Base-by-base conservation (phyloP, 805 yeast genomes). In the Saturnispora kantuleensis region DNA sequence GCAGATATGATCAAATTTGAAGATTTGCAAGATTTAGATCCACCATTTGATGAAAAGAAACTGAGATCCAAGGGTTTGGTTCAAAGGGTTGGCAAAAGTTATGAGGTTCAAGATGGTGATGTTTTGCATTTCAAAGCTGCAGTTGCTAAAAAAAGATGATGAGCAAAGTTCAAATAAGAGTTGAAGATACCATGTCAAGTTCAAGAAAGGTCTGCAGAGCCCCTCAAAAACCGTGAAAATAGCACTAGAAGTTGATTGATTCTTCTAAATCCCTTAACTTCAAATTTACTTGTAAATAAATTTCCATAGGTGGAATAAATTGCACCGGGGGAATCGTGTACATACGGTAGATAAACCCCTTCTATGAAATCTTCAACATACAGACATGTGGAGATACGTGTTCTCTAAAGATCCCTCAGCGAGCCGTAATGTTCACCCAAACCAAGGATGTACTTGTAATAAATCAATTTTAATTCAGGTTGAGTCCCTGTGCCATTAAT, bases 391-490 rank as follows among this genome's bases (percentile, higher is more conserved):
- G 26, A 21, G 5, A 21, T 21, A 21, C 8, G 26, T 10, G 11
- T 5, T 34, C 29, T 10, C 26, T n/a, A 42, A 7, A 35, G 30
- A 52, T 62, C 68, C 44, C 59, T 59, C 50, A 82, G 58, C 2
- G 96, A 86, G 59, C 90, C 90, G 63, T 90, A 90, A 65, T 90
- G 98, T 64, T 89, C 97, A 26, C 98, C 98, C 18, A 90, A 71
- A 0, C 96, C 93, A 60, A 77, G 90, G 12, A 78, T 75, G 58
- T 88, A 93, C 60, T 81, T 83, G 62, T 85, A 90, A 58, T 80
- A 90, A 0, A 86, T 95, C 47, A 90, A 57, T 50, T 76, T 76
- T 53, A 90, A 65, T 52, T 70, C 79, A 3, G 77, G 76, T 17
- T 68, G 68, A 3, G 56, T 52, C 1, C 75, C 82, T 0, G 67